Base-by-base conservation (phyloP, 768 basidiomycete genomes). In the Pisolithus albus region DNA sequence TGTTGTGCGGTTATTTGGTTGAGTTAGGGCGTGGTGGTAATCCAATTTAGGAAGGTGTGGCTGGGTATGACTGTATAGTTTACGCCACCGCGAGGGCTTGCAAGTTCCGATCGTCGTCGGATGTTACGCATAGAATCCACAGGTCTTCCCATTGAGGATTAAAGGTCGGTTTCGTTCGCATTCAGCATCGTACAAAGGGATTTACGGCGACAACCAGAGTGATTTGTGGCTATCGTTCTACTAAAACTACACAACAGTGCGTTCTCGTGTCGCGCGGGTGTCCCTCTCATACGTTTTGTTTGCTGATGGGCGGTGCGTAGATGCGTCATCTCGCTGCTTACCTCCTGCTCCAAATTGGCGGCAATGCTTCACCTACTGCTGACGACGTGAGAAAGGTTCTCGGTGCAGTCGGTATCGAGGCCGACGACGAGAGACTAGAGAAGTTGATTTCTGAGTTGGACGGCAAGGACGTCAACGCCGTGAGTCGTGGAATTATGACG, bases 261-360 rank as follows among this genome's bases (percentile, higher is more conserved):
- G 72, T 60, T 23, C 50, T 34, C 28, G 28, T 23, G 7, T 28
- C 9, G 28, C 3, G 26, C 26, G 28, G 53, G 4, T 37, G 32
- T 16, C 5, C 24, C 16, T 18, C 21, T 34, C 11, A 34, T 40
- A 28, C 40, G 30, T 41, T 23, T 23, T n/a, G n/a, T n/a, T n/a
- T n/a, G n/a, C n/a, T n/a, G n/a, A n/a, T n/a, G n/a, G n/a, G n/a
- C n/a, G n/a, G n/a, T n/a, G n/a, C n/a, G n/a, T n/a, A 88, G 86
- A 92, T 92, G 90, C 88, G 88, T 73, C 75, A 92, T 68, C 76
- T 97, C 71, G 94, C 92, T 75, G 91, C 92, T 59, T 98, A 96
- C 79, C 84, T 99, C 54, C 92, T 99, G 69, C 92, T 97, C 75
- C 87, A 88, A 71, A 80, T 83, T 67, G 96, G 92, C 60, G 96